phyloP scores from a whole-genome alignment of 208 protist species.

The Sergeia podlipaevii region DNA sequence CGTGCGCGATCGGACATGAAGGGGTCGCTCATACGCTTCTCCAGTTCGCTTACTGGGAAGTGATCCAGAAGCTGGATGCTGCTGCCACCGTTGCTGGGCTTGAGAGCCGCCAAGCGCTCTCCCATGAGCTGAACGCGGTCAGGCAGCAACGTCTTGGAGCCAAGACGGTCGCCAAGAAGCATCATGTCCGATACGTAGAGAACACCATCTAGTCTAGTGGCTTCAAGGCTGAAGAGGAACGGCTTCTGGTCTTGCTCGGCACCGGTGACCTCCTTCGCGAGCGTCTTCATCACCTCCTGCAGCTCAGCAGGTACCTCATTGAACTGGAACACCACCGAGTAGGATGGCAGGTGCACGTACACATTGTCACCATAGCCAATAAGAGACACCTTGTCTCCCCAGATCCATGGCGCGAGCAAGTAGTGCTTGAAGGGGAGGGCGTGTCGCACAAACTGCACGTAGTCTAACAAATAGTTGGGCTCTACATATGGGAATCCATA shows the following conservation, averaged over 20 bases:
- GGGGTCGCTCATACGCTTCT: conserved; percentile 43
- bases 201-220: conserved; percentile 45
- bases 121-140: conserved; percentile 60
- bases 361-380: conserved; percentile 57
- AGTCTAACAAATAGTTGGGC: conserved; percentile 83
- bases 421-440: conserved; percentile 62
- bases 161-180: conserved; percentile 40
- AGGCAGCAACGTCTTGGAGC: conserved; percentile 46
- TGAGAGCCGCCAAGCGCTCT: conserved; percentile 44
- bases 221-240: conserved; percentile 70
- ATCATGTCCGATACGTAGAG: conserved; percentile 85
- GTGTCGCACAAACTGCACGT: conserved; percentile 64
- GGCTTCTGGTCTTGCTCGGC: neutral
- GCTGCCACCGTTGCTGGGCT: conserved; percentile 20
- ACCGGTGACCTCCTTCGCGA: conserved; percentile 6
- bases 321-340: conserved; percentile 65
- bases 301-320: conserved; percentile 14
- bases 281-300: conserved; percentile 25
- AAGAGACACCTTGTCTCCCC: conserved; percentile 73
- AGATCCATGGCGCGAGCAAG: conserved; percentile 71
- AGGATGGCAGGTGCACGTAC: conserved; percentile 77
- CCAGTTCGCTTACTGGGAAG: conserved; percentile 58
- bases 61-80: conserved; percentile 53
- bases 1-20: conserved; percentile 38
- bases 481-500: conserved; percentile 74